Percentiles rank a stretch among this genome's conserved stretches.
These are phyloP conservation scores for Chloranthus sessilifolius DNA, from an alignment of 164 flowering plant genomes.

Conservation along the genomic window DNA sequence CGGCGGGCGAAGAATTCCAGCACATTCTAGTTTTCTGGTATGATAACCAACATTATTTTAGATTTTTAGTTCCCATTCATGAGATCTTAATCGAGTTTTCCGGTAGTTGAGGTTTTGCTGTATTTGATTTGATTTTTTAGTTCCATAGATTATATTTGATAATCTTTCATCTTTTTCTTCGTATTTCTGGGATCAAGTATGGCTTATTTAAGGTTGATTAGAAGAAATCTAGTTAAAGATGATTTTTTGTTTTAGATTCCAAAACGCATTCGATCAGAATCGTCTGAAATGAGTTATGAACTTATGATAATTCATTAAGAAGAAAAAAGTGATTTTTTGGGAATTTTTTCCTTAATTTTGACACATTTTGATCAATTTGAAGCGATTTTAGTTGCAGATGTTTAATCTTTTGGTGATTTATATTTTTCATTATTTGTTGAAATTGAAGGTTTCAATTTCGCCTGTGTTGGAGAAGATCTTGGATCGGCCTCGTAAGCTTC, in stretches of 20 bases:
- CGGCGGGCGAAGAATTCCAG: conserved; percentile 56
- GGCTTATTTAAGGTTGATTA: too few relatives aligned
- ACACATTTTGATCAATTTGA: too few relatives aligned
- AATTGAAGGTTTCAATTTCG: conserved; percentile 57
- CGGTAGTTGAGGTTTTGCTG: neutral
- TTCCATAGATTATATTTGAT: neutral
- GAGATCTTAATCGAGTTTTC: neutral
- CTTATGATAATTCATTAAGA: too few relatives aligned
- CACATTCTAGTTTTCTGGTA: conserved; percentile 73
- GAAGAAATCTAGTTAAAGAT: too few relatives aligned
- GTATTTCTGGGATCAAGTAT: too few relatives aligned
- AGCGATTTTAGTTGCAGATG: neutral
- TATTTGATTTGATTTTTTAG: neutral
- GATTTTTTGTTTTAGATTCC: too few relatives aligned
- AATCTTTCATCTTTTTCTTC: too few relatives aligned
- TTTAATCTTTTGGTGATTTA: neutral
- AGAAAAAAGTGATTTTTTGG: too few relatives aligned
- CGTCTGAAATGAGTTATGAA: too few relatives aligned
- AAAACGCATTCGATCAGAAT: too few relatives aligned
- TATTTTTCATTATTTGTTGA: neutral
- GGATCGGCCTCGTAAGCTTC: conserved; percentile 44
- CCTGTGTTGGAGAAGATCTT: conserved; percentile 63
- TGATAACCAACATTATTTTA: neutral
- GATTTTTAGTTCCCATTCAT: too few relatives aligned
- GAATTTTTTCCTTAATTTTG: too few relatives aligned